phyloP scores from a whole-genome alignment of 345 rosid species.

The Populus simonii region DNA sequence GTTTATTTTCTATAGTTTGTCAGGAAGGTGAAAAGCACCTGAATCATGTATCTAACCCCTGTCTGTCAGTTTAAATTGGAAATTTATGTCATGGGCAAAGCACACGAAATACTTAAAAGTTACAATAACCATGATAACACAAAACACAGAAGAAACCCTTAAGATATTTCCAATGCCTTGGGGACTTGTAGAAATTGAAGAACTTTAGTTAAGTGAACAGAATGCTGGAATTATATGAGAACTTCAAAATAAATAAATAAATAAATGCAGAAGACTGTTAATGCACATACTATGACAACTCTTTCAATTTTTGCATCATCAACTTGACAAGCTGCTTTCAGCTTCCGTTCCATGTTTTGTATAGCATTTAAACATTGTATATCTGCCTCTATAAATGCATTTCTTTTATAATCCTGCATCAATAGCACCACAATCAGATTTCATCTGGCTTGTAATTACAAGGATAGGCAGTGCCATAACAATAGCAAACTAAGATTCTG shows the following conservation, averaged over 20 bases:
- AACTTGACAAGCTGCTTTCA: slow-evolving; percentile 37
- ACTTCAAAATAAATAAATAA: background rate
- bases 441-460: background rate
- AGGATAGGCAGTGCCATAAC: background rate
- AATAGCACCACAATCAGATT: background rate
- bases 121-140: background rate
- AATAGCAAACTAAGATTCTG: background rate
- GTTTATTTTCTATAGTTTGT: background rate
- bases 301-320: slow-evolving; percentile 26
- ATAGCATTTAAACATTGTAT: slow-evolving; percentile 40
- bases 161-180: background rate
- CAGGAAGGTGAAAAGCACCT: background rate
- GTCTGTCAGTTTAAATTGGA: background rate
- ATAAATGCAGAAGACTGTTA: background rate
- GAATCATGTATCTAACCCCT: too few relatives aligned
- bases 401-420: slow-evolving; percentile 75
- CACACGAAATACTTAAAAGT: background rate
- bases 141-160: background rate
- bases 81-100: background rate
- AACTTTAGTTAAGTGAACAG: background rate
- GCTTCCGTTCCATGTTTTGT: slow-evolving; percentile 42
- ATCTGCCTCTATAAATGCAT: slow-evolving; percentile 52
- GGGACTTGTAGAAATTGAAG: too few relatives aligned
- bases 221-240: background rate
- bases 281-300: slow-evolving; percentile 19